A percentile compares a stretch with the other conserved stretches of the same genome.
Conservation (phyloP, 177 flowering plant genomes). For the Vitis hybrid region DNA sequence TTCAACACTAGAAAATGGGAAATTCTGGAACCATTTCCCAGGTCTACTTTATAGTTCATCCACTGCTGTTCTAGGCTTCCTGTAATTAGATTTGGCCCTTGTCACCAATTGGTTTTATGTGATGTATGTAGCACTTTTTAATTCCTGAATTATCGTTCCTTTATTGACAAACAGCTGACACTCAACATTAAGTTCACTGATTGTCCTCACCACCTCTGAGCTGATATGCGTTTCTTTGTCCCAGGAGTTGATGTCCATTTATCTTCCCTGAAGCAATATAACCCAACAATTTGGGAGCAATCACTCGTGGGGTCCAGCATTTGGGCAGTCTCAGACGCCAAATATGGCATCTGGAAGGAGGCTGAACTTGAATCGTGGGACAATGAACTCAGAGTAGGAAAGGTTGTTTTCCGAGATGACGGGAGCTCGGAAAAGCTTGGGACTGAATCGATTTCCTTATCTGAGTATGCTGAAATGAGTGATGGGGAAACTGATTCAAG, state of each 20-base stretch:
- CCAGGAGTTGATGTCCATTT: conserved; percentile 76
- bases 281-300: conserved; percentile 66
- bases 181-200: not conserved
- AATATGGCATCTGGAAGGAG: conserved; percentile 74
- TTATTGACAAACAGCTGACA: too few species aligned
- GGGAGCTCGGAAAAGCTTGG: conserved; percentile 72
- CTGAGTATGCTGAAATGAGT: conserved; percentile 61
- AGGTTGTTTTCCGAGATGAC: conserved; percentile 74
- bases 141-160: too few species aligned
- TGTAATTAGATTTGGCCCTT: not conserved
- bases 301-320: conserved; percentile 79
- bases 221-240: conserved; percentile 16
- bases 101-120: too few species aligned
- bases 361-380: conserved; percentile 96
- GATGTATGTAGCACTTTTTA: too few species aligned
- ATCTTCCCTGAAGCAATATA: conserved; percentile 61
- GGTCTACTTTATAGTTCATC: not conserved
- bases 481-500: conserved; percentile 49
- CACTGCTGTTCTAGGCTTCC: not conserved
- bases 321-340: conserved; percentile 64
- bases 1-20: not conserved
- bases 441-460: conserved; percentile 53
- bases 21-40: not conserved
- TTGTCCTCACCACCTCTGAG: not conserved
- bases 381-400: conserved; percentile 42